phyloP scores from a whole-genome alignment of 2,329 filamentous ascomycete species.

The Bipolaris sorokiniana region DNA sequence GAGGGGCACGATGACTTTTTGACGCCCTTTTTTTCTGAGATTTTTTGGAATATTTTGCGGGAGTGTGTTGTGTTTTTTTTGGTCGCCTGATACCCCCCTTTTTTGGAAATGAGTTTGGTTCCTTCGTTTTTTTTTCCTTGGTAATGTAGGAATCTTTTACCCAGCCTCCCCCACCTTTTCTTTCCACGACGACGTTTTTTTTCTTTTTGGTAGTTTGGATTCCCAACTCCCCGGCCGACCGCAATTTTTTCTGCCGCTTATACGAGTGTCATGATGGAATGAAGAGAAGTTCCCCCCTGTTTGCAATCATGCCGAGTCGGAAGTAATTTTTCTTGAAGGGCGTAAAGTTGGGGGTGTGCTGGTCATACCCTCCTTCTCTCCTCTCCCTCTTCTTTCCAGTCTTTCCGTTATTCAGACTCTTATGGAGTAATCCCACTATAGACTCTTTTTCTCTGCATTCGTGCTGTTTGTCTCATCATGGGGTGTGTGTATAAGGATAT shows the following conservation, averaged over 20 bases:
- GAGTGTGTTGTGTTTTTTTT: conserved; percentile 1
- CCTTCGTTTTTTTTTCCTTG: neutral
- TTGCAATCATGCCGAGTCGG: too few species aligned
- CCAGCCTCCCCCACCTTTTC: too few species aligned
- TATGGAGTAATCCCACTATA: too few species aligned
- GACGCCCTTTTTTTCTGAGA: conserved; percentile 14
- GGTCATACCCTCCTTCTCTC: too few species aligned
- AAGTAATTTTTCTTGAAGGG: too few species aligned
- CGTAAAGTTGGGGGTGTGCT: too few species aligned
- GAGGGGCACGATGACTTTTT: neutral
- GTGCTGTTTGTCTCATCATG: too few species aligned
- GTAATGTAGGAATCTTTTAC: too few species aligned
- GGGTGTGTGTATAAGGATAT: too few species aligned
- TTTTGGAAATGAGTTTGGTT: neutral
- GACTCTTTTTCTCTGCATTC: too few species aligned
- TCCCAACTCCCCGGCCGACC: neutral
- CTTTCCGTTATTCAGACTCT: too few species aligned
- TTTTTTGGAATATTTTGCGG: neutral
- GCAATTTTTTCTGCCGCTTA: neutral
- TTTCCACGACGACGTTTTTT: neutral
- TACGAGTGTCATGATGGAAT: neutral
- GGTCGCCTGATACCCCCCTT: conserved; percentile 25
- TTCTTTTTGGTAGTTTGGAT: neutral
- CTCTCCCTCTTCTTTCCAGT: too few species aligned
- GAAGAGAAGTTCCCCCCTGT: neutral